Conservation (phyloP, 495 filamentous ascomycete species). For the Penicillium simplicissimum region DNA sequence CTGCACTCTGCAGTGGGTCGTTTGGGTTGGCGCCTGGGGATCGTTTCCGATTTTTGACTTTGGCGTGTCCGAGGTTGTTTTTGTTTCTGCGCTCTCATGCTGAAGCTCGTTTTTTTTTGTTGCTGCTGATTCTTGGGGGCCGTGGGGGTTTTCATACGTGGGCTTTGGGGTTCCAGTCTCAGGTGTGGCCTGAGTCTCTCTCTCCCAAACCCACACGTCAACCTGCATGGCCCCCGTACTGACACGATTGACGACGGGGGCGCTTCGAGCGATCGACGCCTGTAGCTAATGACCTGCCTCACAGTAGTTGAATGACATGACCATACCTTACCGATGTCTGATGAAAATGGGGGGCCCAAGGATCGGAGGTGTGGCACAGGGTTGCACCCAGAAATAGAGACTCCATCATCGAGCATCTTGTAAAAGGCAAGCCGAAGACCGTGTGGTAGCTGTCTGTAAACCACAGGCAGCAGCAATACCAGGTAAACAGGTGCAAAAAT, state of each 20-base stretch:
- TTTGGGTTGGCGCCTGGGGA: neutral
- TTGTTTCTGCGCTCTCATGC: neutral
- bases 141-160: neutral
- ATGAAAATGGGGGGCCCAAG: neutral
- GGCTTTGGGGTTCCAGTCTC: neutral
- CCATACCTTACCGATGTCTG: neutral
- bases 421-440: too few species aligned
- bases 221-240: constrained; percentile 12
- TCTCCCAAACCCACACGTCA: neutral
- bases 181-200: neutral
- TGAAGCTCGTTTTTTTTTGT: constrained; percentile 1
- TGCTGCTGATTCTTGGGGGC: constrained; percentile 1
- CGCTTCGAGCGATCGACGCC: neutral
- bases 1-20: neutral
- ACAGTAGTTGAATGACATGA: constrained; percentile 9
- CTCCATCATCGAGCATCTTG: neutral
- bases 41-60: neutral
- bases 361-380: constrained; percentile 1
- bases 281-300: constrained; percentile 1
- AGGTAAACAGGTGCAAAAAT: constrained; percentile 3
- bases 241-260: constrained; percentile 16
- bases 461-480: constrained; percentile 27
- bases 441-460: neutral
- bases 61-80: neutral
- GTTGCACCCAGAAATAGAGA: constrained; percentile 1